phyloP scores from a whole-genome alignment of 148 eudicot species.

The Rhododendron ferrugineum region DNA sequence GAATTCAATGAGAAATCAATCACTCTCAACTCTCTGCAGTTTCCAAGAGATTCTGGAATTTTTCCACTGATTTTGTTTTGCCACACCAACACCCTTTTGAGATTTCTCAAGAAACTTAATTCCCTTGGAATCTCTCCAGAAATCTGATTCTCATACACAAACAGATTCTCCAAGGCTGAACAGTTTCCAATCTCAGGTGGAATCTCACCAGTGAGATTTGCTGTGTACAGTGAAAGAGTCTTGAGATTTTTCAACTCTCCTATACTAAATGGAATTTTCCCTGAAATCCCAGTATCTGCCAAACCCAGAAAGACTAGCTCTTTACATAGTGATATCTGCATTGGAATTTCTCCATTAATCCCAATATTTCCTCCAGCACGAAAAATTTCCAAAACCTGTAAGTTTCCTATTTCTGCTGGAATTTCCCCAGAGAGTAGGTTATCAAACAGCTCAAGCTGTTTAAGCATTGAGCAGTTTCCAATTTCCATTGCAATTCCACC shows the following conservation, averaged over 20 bases:
- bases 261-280: conserved; percentile 21
- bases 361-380: conserved; percentile 35
- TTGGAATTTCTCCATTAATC: conserved; percentile 32
- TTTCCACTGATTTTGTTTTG: conserved; percentile 28
- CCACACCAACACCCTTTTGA: conserved; percentile 29
- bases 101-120: conserved; percentile 17
- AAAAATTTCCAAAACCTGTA: conserved; percentile 21
- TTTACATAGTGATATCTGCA: conserved; percentile 32
- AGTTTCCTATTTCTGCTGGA: conserved; percentile 24
- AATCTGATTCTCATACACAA: conserved; percentile 25
- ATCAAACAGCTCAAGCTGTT: conserved; percentile 31
- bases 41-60: conserved; percentile 27
- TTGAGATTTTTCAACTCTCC: conserved; percentile 29
- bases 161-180: conserved; percentile 22
- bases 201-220: conserved; percentile 33
- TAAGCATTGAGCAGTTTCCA: conserved; percentile 28
- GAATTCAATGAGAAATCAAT: conserved; percentile 33
- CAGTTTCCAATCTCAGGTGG: conserved; percentile 28
- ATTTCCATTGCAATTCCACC: conserved; percentile 29
- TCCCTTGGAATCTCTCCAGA: conserved; percentile 26
- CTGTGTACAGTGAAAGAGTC: conserved; percentile 33
- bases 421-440: conserved; percentile 28
- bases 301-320: conserved; percentile 24
- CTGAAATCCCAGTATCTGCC: conserved; percentile 35
- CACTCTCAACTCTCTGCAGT: conserved; percentile 19